Base-by-base conservation (phyloP, 2,329 filamentous ascomycete genomes). In the Claviceps quebecensis region DNA sequence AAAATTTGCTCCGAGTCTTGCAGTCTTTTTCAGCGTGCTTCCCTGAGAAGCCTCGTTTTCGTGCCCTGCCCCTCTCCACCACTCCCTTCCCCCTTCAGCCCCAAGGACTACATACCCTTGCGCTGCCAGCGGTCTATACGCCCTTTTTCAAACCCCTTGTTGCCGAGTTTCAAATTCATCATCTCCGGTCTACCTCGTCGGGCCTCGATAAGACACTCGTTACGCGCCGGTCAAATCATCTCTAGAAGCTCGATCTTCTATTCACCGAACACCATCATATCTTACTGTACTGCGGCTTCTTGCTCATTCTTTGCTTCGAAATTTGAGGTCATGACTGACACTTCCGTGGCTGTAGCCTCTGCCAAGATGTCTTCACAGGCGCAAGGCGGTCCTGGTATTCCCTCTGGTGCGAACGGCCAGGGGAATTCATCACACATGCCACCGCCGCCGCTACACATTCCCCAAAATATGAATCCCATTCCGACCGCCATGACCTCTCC, bases 381-480 rank as follows among this genome's bases (percentile, higher is more conserved):
- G 55, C 78, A 83, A 60, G 74, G 80, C 59, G 84, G 81, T 63
- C 83, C 83, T 58, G 83, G 55, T 6, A 48, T 44, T 38, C 26
- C 51, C 37, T 40, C 49, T n/a, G 74, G 76, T 58, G 85, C 87
- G 70, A 81, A 80, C 64, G 77, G 78, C 59, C 84, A 87, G 70
- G 71, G 74, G 57, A 83, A 83, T 65, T 76, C 81, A 56, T 71
- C 78, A 58, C 86, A 93, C 68, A 90, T 96, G 85, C 86, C 87
- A 53, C 90, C 91, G 52, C 89, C 89, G 55, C 86, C 90, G 59
- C 82, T 95, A 55, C 86, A 94, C 67, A 97, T 97, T 63, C 90
- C 91, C 29, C 88, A 93, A 70, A 97, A 96, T 74, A 96, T 81
- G 65, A 96, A 96, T 64, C 87, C 90, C 46, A 93, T 96, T 63